Conservation (phyloP, 495 filamentous ascomycete species). For the Aspergillus kassunensis region DNA sequence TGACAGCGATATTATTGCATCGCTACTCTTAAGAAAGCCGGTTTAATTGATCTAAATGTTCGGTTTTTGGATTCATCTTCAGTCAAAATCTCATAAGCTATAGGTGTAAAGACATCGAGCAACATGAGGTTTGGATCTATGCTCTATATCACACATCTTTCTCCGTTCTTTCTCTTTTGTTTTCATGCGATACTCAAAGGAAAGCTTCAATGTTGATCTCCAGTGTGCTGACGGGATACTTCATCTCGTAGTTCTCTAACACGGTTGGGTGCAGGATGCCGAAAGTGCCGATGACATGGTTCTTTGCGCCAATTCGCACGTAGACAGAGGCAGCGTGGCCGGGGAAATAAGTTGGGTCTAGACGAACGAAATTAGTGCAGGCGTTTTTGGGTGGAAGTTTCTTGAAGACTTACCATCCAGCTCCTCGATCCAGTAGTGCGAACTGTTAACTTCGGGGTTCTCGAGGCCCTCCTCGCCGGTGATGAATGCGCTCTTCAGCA, state of each 20-base stretch:
- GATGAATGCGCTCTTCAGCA: slow-evolving; percentile 82
- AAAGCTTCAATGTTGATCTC: slow-evolving; percentile 96
- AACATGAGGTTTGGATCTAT: slow-evolving; percentile 6
- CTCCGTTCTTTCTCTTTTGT: neutral
- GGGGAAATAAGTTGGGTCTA: slow-evolving; percentile 83
- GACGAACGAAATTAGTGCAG: slow-evolving; percentile 5
- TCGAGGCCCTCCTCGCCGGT: slow-evolving; percentile 67
- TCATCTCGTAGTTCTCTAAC: slow-evolving; percentile 88
- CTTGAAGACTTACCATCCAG: slow-evolving; percentile 58
- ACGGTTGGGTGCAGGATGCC: slow-evolving; percentile 92
- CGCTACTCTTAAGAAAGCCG: too few relatives aligned
- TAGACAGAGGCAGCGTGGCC: slow-evolving; percentile 85
- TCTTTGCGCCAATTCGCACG: slow-evolving; percentile 64
- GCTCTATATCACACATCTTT: slow-evolving; percentile 3
- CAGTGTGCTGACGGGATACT: slow-evolving; percentile 89
- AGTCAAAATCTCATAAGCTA: neutral
- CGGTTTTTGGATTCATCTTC: too few relatives aligned
- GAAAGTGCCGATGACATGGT: slow-evolving; percentile 74
- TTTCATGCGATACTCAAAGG: slow-evolving; percentile 56
- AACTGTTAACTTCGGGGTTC: slow-evolving; percentile 50
- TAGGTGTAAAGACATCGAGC: slow-evolving; percentile 4
- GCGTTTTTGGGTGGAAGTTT: neutral
- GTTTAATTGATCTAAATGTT: too few relatives aligned
- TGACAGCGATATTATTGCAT: too few relatives aligned
- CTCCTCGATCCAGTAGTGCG: slow-evolving; percentile 88